Conservation (phyloP, 345 rosid genomes). For the Garcia nutans region DNA sequence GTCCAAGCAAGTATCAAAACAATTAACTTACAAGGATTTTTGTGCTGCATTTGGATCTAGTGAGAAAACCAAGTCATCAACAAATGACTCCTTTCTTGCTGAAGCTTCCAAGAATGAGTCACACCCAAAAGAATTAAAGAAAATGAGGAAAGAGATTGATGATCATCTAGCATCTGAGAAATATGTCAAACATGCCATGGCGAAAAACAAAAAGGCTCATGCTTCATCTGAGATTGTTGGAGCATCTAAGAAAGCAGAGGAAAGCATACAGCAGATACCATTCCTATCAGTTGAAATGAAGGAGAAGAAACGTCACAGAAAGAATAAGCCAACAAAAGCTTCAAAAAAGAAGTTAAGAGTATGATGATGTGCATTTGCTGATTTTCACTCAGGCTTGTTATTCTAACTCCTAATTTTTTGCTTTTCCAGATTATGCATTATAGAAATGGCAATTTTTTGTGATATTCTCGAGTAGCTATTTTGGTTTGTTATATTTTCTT, state of each 20-base stretch:
- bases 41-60: slow-evolving; percentile 61
- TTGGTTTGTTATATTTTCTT: not conserved
- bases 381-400: slow-evolving; percentile 7
- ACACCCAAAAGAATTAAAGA: slow-evolving; percentile 37
- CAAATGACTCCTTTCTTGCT: slow-evolving; percentile 43
- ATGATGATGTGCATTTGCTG: slow-evolving; percentile 21
- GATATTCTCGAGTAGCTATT: not conserved
- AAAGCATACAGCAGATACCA: slow-evolving; percentile 35
- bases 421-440: not conserved
- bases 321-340: slow-evolving; percentile 22
- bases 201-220: slow-evolving; percentile 25
- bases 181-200: slow-evolving; percentile 25
- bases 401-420: slow-evolving; percentile 11
- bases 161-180: slow-evolving; percentile 28
- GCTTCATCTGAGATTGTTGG: slow-evolving; percentile 18
- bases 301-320: slow-evolving; percentile 44
- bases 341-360: slow-evolving; percentile 38
- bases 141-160: slow-evolving; percentile 55
- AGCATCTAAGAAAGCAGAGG: slow-evolving; percentile 30
- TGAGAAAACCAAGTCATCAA: slow-evolving; percentile 38
- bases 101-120: slow-evolving; percentile 44
- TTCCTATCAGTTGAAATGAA: slow-evolving; percentile 44
- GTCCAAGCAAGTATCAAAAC: slow-evolving; percentile 72
- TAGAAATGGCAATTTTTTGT: not conserved
- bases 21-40: slow-evolving; percentile 68